phyloP scores from a whole-genome alignment of 2,329 filamentous ascomycete species.

The Fusarium annulatum region DNA sequence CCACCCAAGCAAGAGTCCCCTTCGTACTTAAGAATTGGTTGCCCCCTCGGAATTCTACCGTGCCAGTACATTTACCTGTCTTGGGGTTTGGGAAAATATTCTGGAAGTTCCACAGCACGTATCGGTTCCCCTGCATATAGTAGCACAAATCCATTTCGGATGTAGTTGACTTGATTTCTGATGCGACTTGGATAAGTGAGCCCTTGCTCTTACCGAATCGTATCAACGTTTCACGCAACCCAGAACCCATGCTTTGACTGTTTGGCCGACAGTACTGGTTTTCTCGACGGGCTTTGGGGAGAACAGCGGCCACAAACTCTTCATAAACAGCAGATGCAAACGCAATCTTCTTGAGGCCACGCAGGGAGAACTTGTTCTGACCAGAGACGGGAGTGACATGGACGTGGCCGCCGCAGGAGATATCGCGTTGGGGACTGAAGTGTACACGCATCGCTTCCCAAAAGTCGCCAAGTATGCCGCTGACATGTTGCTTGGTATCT shows the following conservation, averaged over 20 bases:
- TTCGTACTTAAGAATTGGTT: slow-evolving; percentile 53
- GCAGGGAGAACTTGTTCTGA: slow-evolving; percentile 51
- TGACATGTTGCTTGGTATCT: slow-evolving; percentile 49
- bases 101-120: slow-evolving; percentile 56
- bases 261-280: slow-evolving; percentile 53
- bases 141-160: slow-evolving; percentile 49
- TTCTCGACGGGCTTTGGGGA: slow-evolving; percentile 49
- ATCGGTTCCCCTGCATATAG: slow-evolving; percentile 55
- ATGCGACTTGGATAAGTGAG: slow-evolving; percentile 45
- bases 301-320: slow-evolving; percentile 48
- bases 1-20: slow-evolving; percentile 53
- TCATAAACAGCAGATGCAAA: slow-evolving; percentile 52
- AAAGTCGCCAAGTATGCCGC: slow-evolving; percentile 52
- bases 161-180: slow-evolving; percentile 42
- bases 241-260: slow-evolving; percentile 47
- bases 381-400: slow-evolving; percentile 52
- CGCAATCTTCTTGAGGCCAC: slow-evolving; percentile 52
- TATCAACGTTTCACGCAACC: slow-evolving; percentile 44
- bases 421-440: slow-evolving; percentile 51
- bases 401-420: slow-evolving; percentile 54
- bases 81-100: slow-evolving; percentile 53
- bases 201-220: slow-evolving; percentile 44
- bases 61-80: slow-evolving; percentile 52
- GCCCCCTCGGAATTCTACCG: slow-evolving; percentile 54
- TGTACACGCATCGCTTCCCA: slow-evolving; percentile 57